Evolutionary conservation across 768 basidiomycete genomes (phyloP).

Genomic region (Inosperma sp.): DNA sequence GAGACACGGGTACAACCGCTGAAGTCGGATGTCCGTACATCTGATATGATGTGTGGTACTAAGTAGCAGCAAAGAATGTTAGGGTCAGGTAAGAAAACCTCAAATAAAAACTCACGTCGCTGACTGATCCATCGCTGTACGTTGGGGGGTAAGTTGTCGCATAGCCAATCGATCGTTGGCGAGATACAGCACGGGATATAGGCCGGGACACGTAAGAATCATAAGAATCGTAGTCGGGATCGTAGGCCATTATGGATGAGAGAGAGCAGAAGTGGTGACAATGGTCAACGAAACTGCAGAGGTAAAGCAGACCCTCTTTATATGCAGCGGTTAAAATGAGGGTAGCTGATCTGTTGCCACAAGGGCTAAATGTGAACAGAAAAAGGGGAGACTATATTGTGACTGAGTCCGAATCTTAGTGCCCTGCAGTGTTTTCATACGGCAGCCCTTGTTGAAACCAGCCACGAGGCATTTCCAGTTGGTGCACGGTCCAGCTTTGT

Average conservation of each 20-base stretch:
- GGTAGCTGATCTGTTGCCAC: constrained; percentile 7
- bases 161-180: constrained; percentile 39
- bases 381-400: neutral
- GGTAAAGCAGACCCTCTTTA: constrained; percentile 2
- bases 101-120: constrained; percentile 34
- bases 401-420: neutral
- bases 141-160: constrained; percentile 33
- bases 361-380: constrained; percentile 7
- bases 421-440: neutral
- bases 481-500: neutral
- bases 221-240: constrained; percentile 16
- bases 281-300: neutral
- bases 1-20: constrained; percentile 35
- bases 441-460: neutral
- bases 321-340: constrained; percentile 11
- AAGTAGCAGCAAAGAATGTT: constrained; percentile 8
- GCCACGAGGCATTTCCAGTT: neutral
- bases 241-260: constrained; percentile 21
- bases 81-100: constrained; percentile 1
- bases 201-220: constrained; percentile 24
- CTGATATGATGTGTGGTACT: constrained; percentile 48
- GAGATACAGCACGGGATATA: constrained; percentile 28
- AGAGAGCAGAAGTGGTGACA: neutral
- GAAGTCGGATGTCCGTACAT: constrained; percentile 15
- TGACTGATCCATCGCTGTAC: constrained; percentile 33